phyloP scores from a whole-genome alignment of 768 basidiomycete genomes.

The Asterophora lycoperdoides region DNA sequence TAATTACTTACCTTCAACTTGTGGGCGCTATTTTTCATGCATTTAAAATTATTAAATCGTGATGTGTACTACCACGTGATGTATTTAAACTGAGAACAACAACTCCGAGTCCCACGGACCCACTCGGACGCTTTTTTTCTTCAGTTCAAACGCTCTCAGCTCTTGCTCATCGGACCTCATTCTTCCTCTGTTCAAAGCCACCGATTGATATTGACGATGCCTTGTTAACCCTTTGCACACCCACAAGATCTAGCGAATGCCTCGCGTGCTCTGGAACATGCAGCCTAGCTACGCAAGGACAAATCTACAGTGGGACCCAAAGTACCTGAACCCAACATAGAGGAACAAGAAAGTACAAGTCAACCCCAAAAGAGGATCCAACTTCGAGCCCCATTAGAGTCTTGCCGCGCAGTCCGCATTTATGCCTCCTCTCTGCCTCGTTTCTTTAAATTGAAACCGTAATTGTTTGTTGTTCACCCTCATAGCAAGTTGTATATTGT shows the following conservation, averaged over 20 bases:
- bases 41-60: too few relatives aligned
- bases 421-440: neutral
- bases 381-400: neutral
- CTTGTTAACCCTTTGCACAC: too few relatives aligned
- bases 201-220: too few relatives aligned
- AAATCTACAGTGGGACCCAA: neutral
- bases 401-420: neutral
- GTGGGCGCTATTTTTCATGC: too few relatives aligned
- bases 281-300: neutral
- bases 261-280: too few relatives aligned
- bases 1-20: too few relatives aligned
- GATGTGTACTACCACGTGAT: too few relatives aligned
- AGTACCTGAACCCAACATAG: neutral
- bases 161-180: too few relatives aligned
- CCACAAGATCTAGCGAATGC: neutral
- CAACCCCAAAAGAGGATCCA: neutral
- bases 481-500: neutral
- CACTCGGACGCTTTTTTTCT: too few relatives aligned
- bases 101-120: too few relatives aligned
- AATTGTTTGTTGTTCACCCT: neutral
- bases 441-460: neutral
- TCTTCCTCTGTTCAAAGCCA: neutral
- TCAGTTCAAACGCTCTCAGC: too few relatives aligned
- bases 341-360: neutral
- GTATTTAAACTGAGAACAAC: too few relatives aligned